phyloP scores from a whole-genome alignment of 345 rosid genomes.

The Pistacia vera region DNA sequence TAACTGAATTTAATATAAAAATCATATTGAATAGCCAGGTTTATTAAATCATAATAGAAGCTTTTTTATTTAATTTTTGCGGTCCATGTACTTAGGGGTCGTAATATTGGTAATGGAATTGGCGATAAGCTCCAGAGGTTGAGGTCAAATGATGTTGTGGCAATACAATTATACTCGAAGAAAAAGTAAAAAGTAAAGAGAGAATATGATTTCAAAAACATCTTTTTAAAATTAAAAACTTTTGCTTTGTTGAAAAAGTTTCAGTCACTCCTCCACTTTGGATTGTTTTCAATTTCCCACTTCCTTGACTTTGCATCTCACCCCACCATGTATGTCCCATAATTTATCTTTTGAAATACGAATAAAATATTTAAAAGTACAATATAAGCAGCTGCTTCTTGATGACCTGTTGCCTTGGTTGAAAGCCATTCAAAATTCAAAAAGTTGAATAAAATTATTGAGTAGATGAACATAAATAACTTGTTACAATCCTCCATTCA shows the following conservation, averaged over 20 bases:
- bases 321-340: background rate
- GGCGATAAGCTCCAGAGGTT: background rate
- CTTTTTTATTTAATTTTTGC: no score
- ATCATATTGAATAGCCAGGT: no score
- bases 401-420: background rate
- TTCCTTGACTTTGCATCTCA: constrained; percentile 30
- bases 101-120: background rate
- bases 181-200: background rate
- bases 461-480: no score
- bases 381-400: background rate
- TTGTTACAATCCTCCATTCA: background rate
- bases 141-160: background rate
- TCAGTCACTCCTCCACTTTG: constrained; percentile 32
- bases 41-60: no score
- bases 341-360: background rate
- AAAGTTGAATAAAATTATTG: background rate
- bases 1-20: no score
- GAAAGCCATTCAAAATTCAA: constrained; percentile 1
- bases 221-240: constrained; percentile 7
- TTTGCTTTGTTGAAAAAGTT: constrained; percentile 24
- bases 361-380: background rate
- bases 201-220: background rate
- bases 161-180: background rate
- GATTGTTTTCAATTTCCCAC: constrained; percentile 21
- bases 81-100: background rate